Percentiles rank a stretch among this genome's conserved stretches.
phyloP scores from a whole-genome alignment of 148 eudicot genomes.

The Cornus florida region DNA sequence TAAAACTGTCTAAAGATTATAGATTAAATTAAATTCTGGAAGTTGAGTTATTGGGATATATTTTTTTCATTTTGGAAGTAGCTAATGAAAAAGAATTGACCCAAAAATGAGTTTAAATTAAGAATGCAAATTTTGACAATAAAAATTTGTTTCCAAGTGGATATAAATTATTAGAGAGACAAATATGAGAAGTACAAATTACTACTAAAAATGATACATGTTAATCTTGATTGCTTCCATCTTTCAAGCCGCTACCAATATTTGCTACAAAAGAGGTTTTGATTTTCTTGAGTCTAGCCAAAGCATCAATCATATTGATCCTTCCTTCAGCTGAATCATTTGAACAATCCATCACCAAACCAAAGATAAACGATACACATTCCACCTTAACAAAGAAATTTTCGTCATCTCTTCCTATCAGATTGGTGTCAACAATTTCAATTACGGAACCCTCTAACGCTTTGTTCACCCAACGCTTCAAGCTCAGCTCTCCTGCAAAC shows the following conservation, averaged over 20 bases:
- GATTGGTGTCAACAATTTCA: conserved; percentile 10
- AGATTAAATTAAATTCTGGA: too few relatives aligned
- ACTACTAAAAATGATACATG: too few relatives aligned
- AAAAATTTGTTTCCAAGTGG: too few relatives aligned
- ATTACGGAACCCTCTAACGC: neutral
- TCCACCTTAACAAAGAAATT: neutral
- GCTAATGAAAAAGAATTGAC: too few relatives aligned
- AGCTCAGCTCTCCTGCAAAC: conserved; percentile 13
- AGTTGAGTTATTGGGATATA: too few relatives aligned
- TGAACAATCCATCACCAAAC: conserved; percentile 11
- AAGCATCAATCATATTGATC: neutral
- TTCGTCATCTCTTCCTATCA: conserved; percentile 1
- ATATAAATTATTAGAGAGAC: too few relatives aligned
- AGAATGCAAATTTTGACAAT: too few relatives aligned
- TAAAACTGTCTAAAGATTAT: too few relatives aligned
- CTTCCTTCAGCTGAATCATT: neutral
- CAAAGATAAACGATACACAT: conserved; percentile 9
- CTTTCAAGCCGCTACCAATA: neutral
- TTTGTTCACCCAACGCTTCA: conserved; percentile 14
- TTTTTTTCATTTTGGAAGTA: too few relatives aligned
- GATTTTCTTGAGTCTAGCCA: neutral
- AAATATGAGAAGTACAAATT: too few relatives aligned
- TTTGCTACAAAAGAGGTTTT: neutral
- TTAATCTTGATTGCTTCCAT: too few relatives aligned
- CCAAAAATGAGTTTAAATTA: too few relatives aligned